These are phyloP conservation scores for Tetrapisispora pingtungensis DNA, from an alignment of 805 yeast genomes.

Conservation along the genomic window DNA sequence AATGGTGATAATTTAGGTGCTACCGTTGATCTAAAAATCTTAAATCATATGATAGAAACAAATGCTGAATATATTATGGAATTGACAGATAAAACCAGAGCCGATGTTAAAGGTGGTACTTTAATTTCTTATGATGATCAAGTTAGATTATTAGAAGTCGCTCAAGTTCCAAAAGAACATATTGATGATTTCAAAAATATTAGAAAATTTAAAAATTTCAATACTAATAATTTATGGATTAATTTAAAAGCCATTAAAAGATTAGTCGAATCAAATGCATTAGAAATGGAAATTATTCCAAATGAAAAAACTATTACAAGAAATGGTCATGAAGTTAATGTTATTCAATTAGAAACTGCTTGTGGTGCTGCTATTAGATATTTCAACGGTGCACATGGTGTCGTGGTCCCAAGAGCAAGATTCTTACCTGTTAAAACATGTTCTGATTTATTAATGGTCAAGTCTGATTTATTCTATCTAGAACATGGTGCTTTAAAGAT, in stretches of 20 bases:
- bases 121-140: constrained; percentile 91
- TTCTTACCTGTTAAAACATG: constrained; percentile 97
- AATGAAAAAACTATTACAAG: constrained; percentile 71
- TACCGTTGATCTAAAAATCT: constrained; percentile 83
- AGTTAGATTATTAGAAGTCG: constrained; percentile 84
- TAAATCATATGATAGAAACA: constrained; percentile 86
- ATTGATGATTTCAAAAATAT: constrained; percentile 96
- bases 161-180: constrained; percentile 95
- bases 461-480: constrained; percentile 84
- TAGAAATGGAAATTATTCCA: constrained; percentile 91
- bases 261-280: constrained; percentile 70
- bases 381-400: constrained; percentile 92
- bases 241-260: constrained; percentile 90
- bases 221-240: constrained; percentile 97
- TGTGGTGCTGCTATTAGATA: constrained; percentile 98
- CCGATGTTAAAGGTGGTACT: constrained; percentile 99
- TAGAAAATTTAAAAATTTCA: constrained; percentile 95
- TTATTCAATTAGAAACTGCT: constrained; percentile 94
- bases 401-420: constrained; percentile 95
- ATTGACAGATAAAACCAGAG: constrained; percentile 96
- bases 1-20: constrained; percentile 99
- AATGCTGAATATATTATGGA: constrained; percentile 96
- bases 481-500: constrained; percentile 84
- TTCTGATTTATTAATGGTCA: constrained; percentile 87
- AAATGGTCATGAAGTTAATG: constrained; percentile 73